These are phyloP conservation scores for Umbilicaria muhlenbergii DNA, from an alignment of 495 filamentous ascomycete genomes.

Conservation along the genomic window DNA sequence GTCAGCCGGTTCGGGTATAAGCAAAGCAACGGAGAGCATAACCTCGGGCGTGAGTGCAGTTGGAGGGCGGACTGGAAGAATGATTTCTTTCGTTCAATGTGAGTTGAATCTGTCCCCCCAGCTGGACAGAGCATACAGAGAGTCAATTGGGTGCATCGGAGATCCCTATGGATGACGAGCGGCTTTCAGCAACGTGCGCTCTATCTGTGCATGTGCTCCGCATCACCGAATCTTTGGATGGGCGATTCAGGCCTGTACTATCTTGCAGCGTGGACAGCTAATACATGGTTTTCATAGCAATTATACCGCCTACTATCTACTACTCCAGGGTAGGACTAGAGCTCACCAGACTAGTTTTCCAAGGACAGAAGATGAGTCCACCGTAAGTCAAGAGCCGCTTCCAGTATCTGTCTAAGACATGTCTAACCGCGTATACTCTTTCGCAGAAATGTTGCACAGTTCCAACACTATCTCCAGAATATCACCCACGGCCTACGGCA, in stretches of 20 bases:
- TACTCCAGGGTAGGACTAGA: slow-evolving; percentile 82
- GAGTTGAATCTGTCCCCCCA: slow-evolving; percentile 25
- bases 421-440: slow-evolving; percentile 11
- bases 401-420: neutral
- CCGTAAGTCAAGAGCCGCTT: slow-evolving; percentile 47
- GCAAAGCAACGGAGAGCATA: slow-evolving; percentile 48
- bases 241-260: slow-evolving; percentile 8
- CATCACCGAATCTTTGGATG: slow-evolving; percentile 2
- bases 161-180: neutral
- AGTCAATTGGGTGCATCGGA: slow-evolving; percentile 1
- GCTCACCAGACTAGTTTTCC: slow-evolving; percentile 72
- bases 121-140: neutral
- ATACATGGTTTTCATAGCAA: slow-evolving; percentile 32
- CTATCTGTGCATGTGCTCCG: slow-evolving; percentile 16
- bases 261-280: neutral
- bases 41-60: slow-evolving; percentile 53
- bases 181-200: too few species aligned
- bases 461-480: slow-evolving; percentile 78
- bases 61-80: slow-evolving; percentile 69
- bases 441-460: slow-evolving; percentile 53
- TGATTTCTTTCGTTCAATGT: slow-evolving; percentile 79
- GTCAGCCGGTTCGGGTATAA: slow-evolving; percentile 62
- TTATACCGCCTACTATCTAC: slow-evolving; percentile 76
- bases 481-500: slow-evolving; percentile 50
- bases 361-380: slow-evolving; percentile 78